Percentiles rank a stretch among this genome's conserved stretches.
Evolutionary conservation across 2,329 filamentous ascomycete genomes (phyloP).

Genomic region (Fusarium solani-melongenae): DNA sequence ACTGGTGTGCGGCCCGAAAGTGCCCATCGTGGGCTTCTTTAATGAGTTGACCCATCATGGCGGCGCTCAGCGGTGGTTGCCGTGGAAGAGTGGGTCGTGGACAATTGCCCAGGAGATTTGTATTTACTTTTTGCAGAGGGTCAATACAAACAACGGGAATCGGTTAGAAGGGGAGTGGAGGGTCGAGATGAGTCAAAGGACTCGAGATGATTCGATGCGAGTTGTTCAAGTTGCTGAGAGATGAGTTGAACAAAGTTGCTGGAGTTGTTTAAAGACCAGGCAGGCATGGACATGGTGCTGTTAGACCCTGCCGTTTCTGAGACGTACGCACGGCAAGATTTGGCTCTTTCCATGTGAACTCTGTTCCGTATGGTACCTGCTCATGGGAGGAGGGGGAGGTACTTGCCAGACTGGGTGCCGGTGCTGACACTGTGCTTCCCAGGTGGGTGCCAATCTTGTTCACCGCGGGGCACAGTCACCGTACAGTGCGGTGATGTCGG

Average conservation of each 20-base stretch:
- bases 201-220: constrained; percentile 17
- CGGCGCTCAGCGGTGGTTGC: constrained; percentile 36
- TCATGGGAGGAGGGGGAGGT: constrained; percentile 5
- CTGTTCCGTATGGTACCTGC: constrained; percentile 3
- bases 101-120: constrained; percentile 19
- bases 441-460: constrained; percentile 30
- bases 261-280: neutral
- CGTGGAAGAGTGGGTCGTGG: constrained; percentile 40
- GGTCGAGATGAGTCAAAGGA: constrained; percentile 24
- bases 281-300: constrained; percentile 1
- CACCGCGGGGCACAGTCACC: constrained; percentile 27
- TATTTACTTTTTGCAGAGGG: constrained; percentile 36
- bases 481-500: constrained; percentile 16
- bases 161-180: constrained; percentile 18
- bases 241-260: constrained; percentile 5
- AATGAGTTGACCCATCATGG: constrained; percentile 41
- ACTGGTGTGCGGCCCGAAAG: constrained; percentile 21
- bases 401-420: constrained; percentile 7
- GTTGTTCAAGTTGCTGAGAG: neutral
- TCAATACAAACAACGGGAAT: constrained; percentile 41
- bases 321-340: constrained; percentile 4
- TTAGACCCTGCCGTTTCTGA: constrained; percentile 11
- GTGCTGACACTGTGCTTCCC: constrained; percentile 18
- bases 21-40: constrained; percentile 29
- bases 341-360: constrained; percentile 28